Percentiles rank a stretch among this genome's conserved stretches.
These are phyloP conservation scores for Phytophthora ramorum DNA, from an alignment of 352 stramenopile species.

Conservation along the genomic window DNA sequence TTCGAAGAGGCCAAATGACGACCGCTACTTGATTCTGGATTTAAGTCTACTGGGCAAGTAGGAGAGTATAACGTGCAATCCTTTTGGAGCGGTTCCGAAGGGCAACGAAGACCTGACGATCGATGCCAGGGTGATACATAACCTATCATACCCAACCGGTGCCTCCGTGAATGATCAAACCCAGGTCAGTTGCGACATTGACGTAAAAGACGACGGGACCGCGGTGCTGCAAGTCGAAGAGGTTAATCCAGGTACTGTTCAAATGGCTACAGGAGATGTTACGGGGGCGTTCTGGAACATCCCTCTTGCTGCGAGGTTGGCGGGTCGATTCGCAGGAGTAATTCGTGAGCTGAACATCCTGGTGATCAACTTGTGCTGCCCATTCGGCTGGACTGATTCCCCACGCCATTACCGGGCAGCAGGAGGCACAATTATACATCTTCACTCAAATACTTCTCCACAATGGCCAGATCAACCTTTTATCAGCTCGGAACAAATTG, in stretches of 20 bases:
- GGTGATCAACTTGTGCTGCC: constrained; percentile 10
- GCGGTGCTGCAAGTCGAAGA: neutral
- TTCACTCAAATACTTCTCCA: neutral
- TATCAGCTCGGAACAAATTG: neutral
- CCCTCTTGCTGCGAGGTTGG: neutral
- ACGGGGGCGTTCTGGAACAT: constrained; percentile 7
- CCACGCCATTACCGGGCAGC: constrained; percentile 2
- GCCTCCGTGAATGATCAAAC: constrained; percentile 12
- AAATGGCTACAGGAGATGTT: constrained; percentile 11
- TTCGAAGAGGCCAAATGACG: constrained; percentile 16
- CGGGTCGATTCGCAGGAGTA: constrained; percentile 7
- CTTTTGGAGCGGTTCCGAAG: constrained; percentile 23
- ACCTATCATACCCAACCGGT: constrained; percentile 18
- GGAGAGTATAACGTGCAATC: constrained; percentile 9
- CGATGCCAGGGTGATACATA: constrained; percentile 20
- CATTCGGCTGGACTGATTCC: constrained; percentile 14
- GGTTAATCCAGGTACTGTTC: neutral
- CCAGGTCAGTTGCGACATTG: neutral
- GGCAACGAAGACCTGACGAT: neutral
- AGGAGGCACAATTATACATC: constrained; percentile 4
- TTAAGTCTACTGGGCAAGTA: neutral
- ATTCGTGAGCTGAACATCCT: constrained; percentile 5
- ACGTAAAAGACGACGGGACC: constrained; percentile 3
- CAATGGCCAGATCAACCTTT: constrained; percentile 1
- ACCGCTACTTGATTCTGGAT: constrained; percentile 22